A percentile compares a stretch with the other conserved stretches of the same genome.
Evolutionary conservation across 2,329 filamentous ascomycete genomes (phyloP).

Genomic region (Phialocephala sp.): DNA sequence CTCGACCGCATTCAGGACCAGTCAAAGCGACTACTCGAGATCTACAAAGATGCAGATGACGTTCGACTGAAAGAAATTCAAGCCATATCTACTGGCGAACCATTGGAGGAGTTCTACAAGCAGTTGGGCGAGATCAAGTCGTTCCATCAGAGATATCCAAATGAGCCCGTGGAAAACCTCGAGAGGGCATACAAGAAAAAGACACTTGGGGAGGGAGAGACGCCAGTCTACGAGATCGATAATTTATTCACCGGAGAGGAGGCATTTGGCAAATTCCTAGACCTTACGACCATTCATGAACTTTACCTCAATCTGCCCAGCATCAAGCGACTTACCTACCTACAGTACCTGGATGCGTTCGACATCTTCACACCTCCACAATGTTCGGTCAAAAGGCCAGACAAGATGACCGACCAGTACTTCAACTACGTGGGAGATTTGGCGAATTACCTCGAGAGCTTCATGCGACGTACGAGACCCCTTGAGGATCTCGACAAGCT

Average conservation of each 20-base stretch:
- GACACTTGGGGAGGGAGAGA: slow-evolving; percentile 67
- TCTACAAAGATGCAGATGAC: slow-evolving; percentile 82
- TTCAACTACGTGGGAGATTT: slow-evolving; percentile 86
- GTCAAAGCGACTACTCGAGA: slow-evolving; percentile 77
- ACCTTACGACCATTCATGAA: slow-evolving; percentile 84
- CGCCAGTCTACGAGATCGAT: slow-evolving; percentile 74
- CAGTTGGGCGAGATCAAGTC: slow-evolving; percentile 81
- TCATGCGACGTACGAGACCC: slow-evolving; percentile 83
- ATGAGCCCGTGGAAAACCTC: slow-evolving; percentile 93
- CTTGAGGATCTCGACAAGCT: slow-evolving; percentile 85
- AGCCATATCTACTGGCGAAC: slow-evolving; percentile 80
- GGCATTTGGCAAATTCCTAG: slow-evolving; percentile 89
- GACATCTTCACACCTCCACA: slow-evolving; percentile 81
- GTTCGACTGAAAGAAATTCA: slow-evolving; percentile 80
- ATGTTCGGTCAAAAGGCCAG: slow-evolving; percentile 74
- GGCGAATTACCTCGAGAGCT: slow-evolving; percentile 83
- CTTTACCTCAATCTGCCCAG: slow-evolving; percentile 88
- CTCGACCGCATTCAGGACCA: slow-evolving; percentile 87
- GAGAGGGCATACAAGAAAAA: slow-evolving; percentile 87
- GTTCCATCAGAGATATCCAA: slow-evolving; percentile 89
- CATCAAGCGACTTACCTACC: slow-evolving; percentile 83
- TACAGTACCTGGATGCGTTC: slow-evolving; percentile 92
- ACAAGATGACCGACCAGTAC: slow-evolving; percentile 92
- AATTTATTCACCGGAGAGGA: slow-evolving; percentile 96
- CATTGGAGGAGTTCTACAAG: slow-evolving; percentile 90